Evolutionary conservation across 2,329 filamentous ascomycete species (phyloP).

Genomic region (Xylariaceae sp.): DNA sequence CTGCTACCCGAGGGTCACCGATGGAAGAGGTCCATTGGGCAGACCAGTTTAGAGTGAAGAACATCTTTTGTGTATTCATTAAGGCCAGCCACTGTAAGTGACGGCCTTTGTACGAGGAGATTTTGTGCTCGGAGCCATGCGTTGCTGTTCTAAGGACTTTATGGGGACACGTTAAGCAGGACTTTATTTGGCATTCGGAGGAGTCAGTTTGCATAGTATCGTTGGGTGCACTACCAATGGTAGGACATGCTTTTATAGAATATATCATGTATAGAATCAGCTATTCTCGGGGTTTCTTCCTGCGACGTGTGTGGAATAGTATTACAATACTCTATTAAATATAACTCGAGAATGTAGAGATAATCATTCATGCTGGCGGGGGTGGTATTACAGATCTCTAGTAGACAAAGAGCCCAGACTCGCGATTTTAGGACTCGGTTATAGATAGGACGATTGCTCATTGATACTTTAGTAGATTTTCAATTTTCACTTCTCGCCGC

Average conservation of each 20-base stretch:
- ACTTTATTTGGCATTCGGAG: constrained; percentile 7
- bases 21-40: not conserved
- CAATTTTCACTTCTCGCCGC: no score
- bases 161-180: constrained; percentile 3
- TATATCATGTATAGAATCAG: constrained; percentile 2
- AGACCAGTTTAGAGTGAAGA: not conserved
- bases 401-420: no score
- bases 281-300: not conserved
- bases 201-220: constrained; percentile 9
- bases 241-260: constrained; percentile 3
- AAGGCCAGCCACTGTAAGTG: not conserved
- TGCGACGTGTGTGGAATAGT: no score
- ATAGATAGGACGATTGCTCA: no score
- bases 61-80: not conserved
- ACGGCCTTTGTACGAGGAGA: not conserved
- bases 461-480: no score
- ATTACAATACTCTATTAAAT: no score
- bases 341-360: no score
- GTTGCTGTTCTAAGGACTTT: not conserved
- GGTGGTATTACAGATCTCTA: no score
- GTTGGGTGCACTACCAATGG: not conserved
- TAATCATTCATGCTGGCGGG: no score
- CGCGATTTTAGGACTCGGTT: no score
- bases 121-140: not conserved
- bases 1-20: not conserved